Evolutionary conservation across 2,329 filamentous ascomycete genomes (phyloP), one percentile per base, ranked within the genome.

Genomic region (Balansia obtecta): DNA sequence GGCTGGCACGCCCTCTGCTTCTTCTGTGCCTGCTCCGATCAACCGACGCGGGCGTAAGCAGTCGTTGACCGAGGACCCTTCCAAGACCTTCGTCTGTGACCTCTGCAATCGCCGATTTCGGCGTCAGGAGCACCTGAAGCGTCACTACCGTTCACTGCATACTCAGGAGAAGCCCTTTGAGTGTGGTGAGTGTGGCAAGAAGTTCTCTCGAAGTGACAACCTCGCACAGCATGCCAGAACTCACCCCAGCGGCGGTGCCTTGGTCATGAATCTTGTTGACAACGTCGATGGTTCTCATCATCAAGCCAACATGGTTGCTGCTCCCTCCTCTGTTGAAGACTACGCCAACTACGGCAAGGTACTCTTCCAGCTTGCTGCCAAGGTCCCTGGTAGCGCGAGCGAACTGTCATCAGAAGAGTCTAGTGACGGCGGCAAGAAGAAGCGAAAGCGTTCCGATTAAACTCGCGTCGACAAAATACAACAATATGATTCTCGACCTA

Each of bases 91-190:
- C 56, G 88, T 95, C 53, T 98, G 93, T 73, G 89, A 90, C 51
- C 79, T 96, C 20, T 98, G 93, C 83, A 91, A 88, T 62, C 89
- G 93, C 57, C 88, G 93, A 54, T 98, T 98, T 85, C 86, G 93
- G 55, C 88, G 93, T 55, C 93, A 98, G 71, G 93, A 98, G 70
- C 93, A 98, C 65, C 81, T 98, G 53, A 98, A 98, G 82, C 87
- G 93, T 55, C 93, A 98, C 75, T 95, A 95, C 76, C 85, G 93
- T 60, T 97, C 93, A 52, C 88, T 98, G 45, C 93, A 98, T 76
- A 98, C 93, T 1, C 85, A 95, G 64, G 93, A 97, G 67, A 98
- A 97, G 82, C 93, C 93, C 5, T 98, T 97, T 62, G 88, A 95
- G 72, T 98, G 93, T 76, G 80, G 83, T 57, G 91, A 98, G 72